Evolutionary conservation across 2,329 filamentous ascomycete genomes (phyloP), one percentile per base, ranked within the genome.

Genomic region (Phaeosphaeriaceae sp.): DNA sequence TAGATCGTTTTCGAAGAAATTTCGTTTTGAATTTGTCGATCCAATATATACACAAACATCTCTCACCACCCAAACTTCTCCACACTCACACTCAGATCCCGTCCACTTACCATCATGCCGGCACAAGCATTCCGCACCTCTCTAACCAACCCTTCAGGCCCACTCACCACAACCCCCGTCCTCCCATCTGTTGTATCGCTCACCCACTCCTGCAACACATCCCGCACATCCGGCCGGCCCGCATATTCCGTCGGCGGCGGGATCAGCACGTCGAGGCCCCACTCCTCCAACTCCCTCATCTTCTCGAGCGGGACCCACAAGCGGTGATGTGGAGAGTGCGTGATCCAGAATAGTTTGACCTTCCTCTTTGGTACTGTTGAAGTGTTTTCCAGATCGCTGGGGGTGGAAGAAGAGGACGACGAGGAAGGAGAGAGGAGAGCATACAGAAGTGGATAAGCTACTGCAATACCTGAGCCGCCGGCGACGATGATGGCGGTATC

Each of bases 21-120:
- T 31, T 31, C 25, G 25, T 31, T 31, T 31, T 31, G 25, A 31
- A 11, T 31, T n/a, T n/a, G n/a, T n/a, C n/a, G n/a, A n/a, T 17
- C 36, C 15, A 19, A 15, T 41, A n/a, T 36, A 33, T 36, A 19
- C 24, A 25, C 22, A 27, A 27, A 27, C 25, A 27, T 27, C 25
- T 27, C 21, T 54, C 47, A 90, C 88, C 88, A 90, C 1, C 87
- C 87, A 80, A 89, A 89, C 68, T 90, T 90, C 83, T 90, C 88
- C 24, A 89, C 83, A 25, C 81, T 78, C 49, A 89, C 78, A 53
- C 80, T 73, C 3, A 89, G 76, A 66, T 84, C 70, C 48, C 71
- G 72, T 0, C 87, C 87, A 7, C 77, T 62, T 52, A 76, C 72
- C 10, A 86, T 77, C 57, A 85, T 74, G 6, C 68, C 67, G 1